phyloP scores from a whole-genome alignment of 2,329 filamentous ascomycete species.

The Nectriaceae sp. region DNA sequence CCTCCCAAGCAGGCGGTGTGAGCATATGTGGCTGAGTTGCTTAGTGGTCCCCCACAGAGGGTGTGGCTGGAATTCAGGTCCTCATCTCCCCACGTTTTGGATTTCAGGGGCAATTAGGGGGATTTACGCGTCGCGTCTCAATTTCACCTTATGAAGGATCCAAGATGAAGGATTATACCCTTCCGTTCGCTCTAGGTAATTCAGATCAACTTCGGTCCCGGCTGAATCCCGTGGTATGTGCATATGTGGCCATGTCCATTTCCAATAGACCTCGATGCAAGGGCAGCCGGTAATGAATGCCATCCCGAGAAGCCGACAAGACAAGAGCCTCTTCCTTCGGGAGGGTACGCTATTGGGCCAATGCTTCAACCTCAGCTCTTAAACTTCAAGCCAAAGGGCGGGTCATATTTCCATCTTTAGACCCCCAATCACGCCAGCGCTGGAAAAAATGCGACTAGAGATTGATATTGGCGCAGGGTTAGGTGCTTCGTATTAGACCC shows the following conservation, averaged over 20 bases:
- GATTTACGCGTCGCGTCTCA: no score
- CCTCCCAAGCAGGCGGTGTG: slow-evolving; percentile 20
- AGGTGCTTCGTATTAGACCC: no score
- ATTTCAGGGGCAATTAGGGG: no score
- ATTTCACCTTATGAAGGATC: no score
- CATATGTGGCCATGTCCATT: not conserved
- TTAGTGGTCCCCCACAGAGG: slow-evolving; percentile 1
- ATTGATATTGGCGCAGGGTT: slow-evolving; percentile 12
- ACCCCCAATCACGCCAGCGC: slow-evolving; percentile 4
- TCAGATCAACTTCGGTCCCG: no score
- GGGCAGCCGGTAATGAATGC: not conserved
- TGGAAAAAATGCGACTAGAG: slow-evolving; percentile 9
- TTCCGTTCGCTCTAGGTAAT: no score
- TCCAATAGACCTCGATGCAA: not conserved
- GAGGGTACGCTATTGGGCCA: slow-evolving; percentile 15
- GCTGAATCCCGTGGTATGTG: no score
- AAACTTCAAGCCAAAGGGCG: slow-evolving; percentile 17
- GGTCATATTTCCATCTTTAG: no score
- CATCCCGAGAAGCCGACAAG: not conserved
- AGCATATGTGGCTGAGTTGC: slow-evolving; percentile 16
- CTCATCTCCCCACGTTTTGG: slow-evolving; percentile 14
- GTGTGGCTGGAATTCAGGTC: slow-evolving; percentile 3
- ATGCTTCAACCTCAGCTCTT: slow-evolving; percentile 14
- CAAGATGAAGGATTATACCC: no score
- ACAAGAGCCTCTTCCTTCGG: not conserved